Percentiles rank a stretch among this genome's conserved stretches.
phyloP scores from a whole-genome alignment of 257 asterid species.

The Thymus quinquecostatus region DNA sequence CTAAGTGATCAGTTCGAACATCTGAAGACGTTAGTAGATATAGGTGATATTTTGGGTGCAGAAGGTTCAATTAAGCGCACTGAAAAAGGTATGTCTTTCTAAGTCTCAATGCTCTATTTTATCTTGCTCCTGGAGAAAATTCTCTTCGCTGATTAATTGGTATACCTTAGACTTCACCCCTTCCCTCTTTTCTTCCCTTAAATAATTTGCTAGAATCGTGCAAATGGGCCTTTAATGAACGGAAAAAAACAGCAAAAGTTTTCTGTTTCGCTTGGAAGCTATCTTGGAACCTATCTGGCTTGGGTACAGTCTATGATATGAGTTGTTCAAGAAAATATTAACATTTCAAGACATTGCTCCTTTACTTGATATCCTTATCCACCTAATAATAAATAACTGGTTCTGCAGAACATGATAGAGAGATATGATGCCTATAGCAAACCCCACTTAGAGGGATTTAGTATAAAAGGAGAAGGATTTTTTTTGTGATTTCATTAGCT shows the following conservation, averaged over 20 bases:
- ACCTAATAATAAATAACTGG: too few relatives aligned
- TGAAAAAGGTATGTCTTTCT: slow-evolving; percentile 61
- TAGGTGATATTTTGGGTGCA: slow-evolving; percentile 95
- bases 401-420: too few relatives aligned
- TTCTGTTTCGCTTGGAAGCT: not conserved
- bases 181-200: not conserved
- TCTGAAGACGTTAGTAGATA: slow-evolving; percentile 80
- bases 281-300: too few relatives aligned
- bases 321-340: too few relatives aligned
- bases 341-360: too few relatives aligned
- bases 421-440: not conserved
- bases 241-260: not conserved
- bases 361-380: too few relatives aligned
- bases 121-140: slow-evolving; percentile 6
- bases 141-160: slow-evolving; percentile 12
- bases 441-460: not conserved
- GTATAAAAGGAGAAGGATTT: not conserved
- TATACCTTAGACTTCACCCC: not conserved
- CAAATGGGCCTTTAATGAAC: slow-evolving; percentile 3
- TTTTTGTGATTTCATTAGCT: not conserved
- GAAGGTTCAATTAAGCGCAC: slow-evolving; percentile 95
- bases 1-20: slow-evolving; percentile 71
- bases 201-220: not conserved
- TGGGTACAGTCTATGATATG: too few relatives aligned
- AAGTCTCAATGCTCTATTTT: not conserved